Base-by-base conservation (phyloP, 2,329 filamentous ascomycete species). In the Triangularia verruculosa region DNA sequence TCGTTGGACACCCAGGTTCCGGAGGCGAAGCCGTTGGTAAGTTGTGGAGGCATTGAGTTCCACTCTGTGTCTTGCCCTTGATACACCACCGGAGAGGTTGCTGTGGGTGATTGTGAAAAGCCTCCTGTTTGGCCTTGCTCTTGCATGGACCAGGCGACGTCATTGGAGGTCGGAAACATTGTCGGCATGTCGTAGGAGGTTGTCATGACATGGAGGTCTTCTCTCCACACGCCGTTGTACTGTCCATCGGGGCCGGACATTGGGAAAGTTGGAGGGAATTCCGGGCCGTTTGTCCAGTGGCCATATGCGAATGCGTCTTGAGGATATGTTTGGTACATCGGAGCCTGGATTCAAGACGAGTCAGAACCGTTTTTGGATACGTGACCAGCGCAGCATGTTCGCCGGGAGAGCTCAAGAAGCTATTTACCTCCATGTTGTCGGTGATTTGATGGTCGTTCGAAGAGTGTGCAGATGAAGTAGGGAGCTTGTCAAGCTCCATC, bases 1-100 rank as follows among this genome's bases (percentile, higher is more conserved):
- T 62, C 54, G 13, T 3, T 34, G 13, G 55, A 58, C 17, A 22
- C 53, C 65, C 65, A 67, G n/a, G 58, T 12, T 20, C 55, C 57
- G 55, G 52, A 47, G 13, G 22, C n/a, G n/a, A 8, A 57, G 5
- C 11, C 22, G n/a, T n/a, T n/a, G 20, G 12, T 52, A n/a, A 17
- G 15, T 24, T 11, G 59, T 58, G 8, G 61, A 52, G 39, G 39
- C 3, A 47, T 47, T 6, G 39, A 47, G 39, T 8, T 47, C 39
- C 39, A 47, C n/a, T 47, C 39, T 20, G 9, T 3, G 39, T 2
- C 52, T 30, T 43, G 62, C 24, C 62, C 62, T 13, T 58, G 56
- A 9, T 20, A 58, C 20, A n/a, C 30, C 12, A 25, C 34, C 9
- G 17, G 32, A 58, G 24, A 39, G 53, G 12, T 25, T 43, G 32